A percentile compares a stretch with the other conserved stretches of the same genome.
Conservation (phyloP, 2,329 filamentous ascomycete genomes). For the Stachybotrys echinatus region DNA sequence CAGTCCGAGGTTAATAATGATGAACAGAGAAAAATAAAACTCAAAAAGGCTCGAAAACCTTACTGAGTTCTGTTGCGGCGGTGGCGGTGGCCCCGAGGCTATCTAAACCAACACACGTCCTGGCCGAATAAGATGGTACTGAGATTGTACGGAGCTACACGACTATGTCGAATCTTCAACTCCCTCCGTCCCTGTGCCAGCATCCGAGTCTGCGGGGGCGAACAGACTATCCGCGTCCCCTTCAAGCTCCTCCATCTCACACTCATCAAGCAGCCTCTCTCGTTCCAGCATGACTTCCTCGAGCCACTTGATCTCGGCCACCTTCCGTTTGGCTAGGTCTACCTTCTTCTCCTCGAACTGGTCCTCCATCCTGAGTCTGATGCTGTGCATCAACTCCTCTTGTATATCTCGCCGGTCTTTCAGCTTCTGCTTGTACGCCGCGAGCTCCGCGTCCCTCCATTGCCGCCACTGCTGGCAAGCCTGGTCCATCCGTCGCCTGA, state of each 20-base stretch:
- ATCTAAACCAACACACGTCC: too few relatives aligned
- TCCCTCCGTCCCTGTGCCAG: background rate
- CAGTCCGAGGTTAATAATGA: too few relatives aligned
- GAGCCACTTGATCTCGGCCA: conserved; percentile 43
- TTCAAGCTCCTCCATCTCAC: conserved; percentile 38
- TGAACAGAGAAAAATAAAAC: too few relatives aligned
- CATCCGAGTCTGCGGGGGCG: conserved; percentile 6
- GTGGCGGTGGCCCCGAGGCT: too few relatives aligned
- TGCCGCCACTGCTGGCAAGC: conserved; percentile 33
- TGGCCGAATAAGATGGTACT: too few relatives aligned
- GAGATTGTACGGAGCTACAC: too few relatives aligned
- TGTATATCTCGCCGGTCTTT: conserved; percentile 33
- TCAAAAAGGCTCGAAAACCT: too few relatives aligned
- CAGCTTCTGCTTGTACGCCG: conserved; percentile 25
- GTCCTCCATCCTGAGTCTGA: conserved; percentile 23
- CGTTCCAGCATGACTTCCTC: conserved; percentile 39
- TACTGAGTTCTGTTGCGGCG: too few relatives aligned
- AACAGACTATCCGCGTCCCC: conserved; percentile 29
- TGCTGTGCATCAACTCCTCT: conserved; percentile 37
- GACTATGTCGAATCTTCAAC: background rate
- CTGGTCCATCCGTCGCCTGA: conserved; percentile 35
- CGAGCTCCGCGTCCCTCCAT: conserved; percentile 35
- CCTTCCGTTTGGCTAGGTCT: conserved; percentile 25
- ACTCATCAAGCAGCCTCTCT: conserved; percentile 31
- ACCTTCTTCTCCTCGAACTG: conserved; percentile 19